phyloP scores from a whole-genome alignment of 2,329 filamentous ascomycete species.

The Xenoacremonium recifei region DNA sequence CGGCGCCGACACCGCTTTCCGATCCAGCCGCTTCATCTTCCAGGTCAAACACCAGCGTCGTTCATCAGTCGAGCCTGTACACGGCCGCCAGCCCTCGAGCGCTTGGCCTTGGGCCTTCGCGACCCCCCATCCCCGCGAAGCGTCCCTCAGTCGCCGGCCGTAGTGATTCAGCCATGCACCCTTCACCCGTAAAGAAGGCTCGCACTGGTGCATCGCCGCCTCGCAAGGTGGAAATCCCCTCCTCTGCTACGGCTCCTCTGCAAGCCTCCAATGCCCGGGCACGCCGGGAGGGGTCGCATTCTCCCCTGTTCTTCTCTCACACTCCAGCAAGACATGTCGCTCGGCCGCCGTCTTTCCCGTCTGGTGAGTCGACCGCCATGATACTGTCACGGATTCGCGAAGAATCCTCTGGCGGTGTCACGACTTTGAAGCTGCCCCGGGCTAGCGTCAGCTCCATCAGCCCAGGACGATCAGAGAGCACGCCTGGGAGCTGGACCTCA shows the following conservation, averaged over 20 bases:
- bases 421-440: constrained; percentile 54
- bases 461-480: constrained; percentile 48
- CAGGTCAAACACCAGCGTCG: constrained; percentile 12
- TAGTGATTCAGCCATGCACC: constrained; percentile 30
- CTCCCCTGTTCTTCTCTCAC: constrained; percentile 54
- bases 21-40: constrained; percentile 2
- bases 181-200: constrained; percentile 44
- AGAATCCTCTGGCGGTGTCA: constrained; percentile 43
- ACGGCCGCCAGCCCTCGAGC: constrained; percentile 16
- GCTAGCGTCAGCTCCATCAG: constrained; percentile 50
- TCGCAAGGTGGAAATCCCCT: constrained; percentile 41
- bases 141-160: constrained; percentile 21
- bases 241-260: constrained; percentile 19
- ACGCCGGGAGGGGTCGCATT: constrained; percentile 39
- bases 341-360: constrained; percentile 37
- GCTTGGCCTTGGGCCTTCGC: constrained; percentile 13
- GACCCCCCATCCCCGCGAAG: constrained; percentile 21
- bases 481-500: constrained; percentile 52
- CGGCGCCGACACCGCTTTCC: not conserved
- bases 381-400: constrained; percentile 49
- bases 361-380: constrained; percentile 41
- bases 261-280: constrained; percentile 22
- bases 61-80: constrained; percentile 20
- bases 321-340: constrained; percentile 34
- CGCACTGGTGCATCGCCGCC: constrained; percentile 47